These are phyloP conservation scores for Podila clonocystis DNA, from an alignment of 192 early-diverging fungal genomes.

Conservation along the genomic window DNA sequence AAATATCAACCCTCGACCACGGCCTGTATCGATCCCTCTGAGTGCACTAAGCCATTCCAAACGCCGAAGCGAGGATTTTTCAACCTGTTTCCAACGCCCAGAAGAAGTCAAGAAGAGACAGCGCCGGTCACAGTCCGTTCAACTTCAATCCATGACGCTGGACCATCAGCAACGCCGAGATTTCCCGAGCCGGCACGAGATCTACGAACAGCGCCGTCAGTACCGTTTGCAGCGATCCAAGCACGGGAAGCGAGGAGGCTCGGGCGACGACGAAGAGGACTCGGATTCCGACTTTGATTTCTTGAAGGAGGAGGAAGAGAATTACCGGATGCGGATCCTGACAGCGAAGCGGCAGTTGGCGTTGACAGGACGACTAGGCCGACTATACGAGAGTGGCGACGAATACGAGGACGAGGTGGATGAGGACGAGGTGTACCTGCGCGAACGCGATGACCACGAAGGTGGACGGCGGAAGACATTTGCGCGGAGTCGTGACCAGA, in stretches of 20 bases:
- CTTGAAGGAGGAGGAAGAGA: slow-evolving; percentile 39
- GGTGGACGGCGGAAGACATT: too few relatives aligned
- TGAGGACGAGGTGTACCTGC: not conserved
- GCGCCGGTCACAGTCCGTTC: not conserved
- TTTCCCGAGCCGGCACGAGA: not conserved
- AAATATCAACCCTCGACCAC: not conserved
- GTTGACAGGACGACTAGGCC: slow-evolving; percentile 1
- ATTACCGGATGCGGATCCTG: slow-evolving; percentile 33
- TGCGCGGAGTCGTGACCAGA: too few relatives aligned
- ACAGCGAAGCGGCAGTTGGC: slow-evolving; percentile 8
- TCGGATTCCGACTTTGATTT: slow-evolving; percentile 46
- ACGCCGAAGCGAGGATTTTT: slow-evolving; percentile 20
- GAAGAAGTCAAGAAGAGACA: slow-evolving; percentile 21
- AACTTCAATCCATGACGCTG: not conserved
- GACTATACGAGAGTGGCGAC: not conserved
- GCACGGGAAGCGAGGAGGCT: slow-evolving; percentile 21
- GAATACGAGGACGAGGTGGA: slow-evolving; percentile 10
- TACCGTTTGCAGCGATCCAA: not conserved
- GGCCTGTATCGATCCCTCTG: slow-evolving; percentile 18
- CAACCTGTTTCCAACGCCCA: slow-evolving; percentile 3
- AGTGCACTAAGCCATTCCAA: slow-evolving; percentile 41
- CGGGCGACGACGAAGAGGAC: slow-evolving; percentile 30
- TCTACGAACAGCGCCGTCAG: slow-evolving; percentile 13
- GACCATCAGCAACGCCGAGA: not conserved
- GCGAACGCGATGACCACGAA: not conserved